Base-by-base conservation (phyloP, 352 stramenopile genomes). In the Globisporangium recalcitrans region DNA sequence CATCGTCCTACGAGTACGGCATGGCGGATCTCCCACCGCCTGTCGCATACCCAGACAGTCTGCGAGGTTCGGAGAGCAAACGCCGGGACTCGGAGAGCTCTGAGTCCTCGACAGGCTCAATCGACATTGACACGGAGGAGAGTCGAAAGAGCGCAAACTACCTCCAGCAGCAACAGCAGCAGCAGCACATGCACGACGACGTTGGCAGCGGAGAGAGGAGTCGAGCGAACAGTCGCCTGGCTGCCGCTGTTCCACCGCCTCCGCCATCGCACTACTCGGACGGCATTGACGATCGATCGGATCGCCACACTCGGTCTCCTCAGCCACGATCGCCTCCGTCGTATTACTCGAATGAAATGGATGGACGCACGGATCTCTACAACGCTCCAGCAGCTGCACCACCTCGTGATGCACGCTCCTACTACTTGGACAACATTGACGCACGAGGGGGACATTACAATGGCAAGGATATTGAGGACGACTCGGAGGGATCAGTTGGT, bases 61-160 rank as follows among this genome's bases (percentile, higher is more conserved):
- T 58, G 10, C 40, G 53, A 19, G 68, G 58, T 3, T 68, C 52
- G 7, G 64, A 63, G 40, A 65, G 60, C 26, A 67, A 60, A 26
- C 63, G 54, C 4, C 70, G 38, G 29, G 65, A 77, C 52, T 91
- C 82, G 2, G 73, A 64, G 29, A 87, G 82, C 54, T 92, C 80
- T 0, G 71, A 78, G 22, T 91, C 82, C 26, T 92, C 82, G 14
- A 74, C 75, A 0, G 75, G 59, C 31, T 91, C 82, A 3, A 90
- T 91, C 40, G 80, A 91, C 47, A 87, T 90, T 63, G 82, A 91
- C 51, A 72, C 77, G 29, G 68, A 70, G 3, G 52, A 70, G 4
- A 29, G 40, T n/a, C 46, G 19, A n/a, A 36, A 26, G 24, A 62
- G 54, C n/a, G 63, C 48, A 1, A 42, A 47, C 53, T 57, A 57